Evolutionary conservation across 805 yeast species (phyloP).

Genomic region (Metschnikowia chrysomelidarum): DNA sequence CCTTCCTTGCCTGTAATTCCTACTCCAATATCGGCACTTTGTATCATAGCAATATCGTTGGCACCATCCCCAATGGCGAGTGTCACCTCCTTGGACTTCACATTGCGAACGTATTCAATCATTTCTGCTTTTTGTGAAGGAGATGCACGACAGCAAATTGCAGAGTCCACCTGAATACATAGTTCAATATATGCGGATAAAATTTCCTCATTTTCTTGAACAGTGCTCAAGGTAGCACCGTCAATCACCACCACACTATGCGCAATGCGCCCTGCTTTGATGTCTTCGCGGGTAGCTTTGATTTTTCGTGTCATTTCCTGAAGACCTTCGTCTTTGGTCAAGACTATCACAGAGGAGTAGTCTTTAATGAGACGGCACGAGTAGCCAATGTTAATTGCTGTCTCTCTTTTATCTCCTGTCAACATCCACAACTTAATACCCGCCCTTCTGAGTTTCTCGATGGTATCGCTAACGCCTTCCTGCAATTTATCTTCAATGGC

Average conservation of each 20-base stretch:
- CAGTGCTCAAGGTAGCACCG: constrained; percentile 76
- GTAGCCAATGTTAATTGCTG: constrained; percentile 96
- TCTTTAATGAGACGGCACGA: constrained; percentile 92
- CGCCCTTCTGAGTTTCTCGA: constrained; percentile 87
- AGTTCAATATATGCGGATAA: constrained; percentile 78
- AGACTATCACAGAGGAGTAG: constrained; percentile 81
- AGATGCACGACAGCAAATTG: constrained; percentile 92
- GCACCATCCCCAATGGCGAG: constrained; percentile 99
- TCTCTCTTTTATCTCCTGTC: constrained; percentile 97
- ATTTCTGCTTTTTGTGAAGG: constrained; percentile 94
- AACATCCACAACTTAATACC: constrained; percentile 97
- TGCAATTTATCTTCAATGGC: constrained; percentile 97
- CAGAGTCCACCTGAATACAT: constrained; percentile 85
- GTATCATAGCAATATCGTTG: constrained; percentile 98
- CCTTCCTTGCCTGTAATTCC: constrained; percentile 99
- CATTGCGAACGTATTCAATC: constrained; percentile 77
- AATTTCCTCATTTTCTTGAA: constrained; percentile 71
- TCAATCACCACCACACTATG: constrained; percentile 94
- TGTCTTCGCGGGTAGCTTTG: constrained; percentile 71
- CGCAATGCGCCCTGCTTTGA: constrained; percentile 73
- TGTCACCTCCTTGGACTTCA: constrained; percentile 70
- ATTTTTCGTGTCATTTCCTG: constrained; percentile 67
- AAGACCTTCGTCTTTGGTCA: constrained; percentile 45
- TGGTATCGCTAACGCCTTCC: constrained; percentile 94
- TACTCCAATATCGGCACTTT: constrained; percentile 95